Evolutionary conservation across 768 basidiomycete species (phyloP).

Genomic region (Psilocybe cubensis): DNA sequence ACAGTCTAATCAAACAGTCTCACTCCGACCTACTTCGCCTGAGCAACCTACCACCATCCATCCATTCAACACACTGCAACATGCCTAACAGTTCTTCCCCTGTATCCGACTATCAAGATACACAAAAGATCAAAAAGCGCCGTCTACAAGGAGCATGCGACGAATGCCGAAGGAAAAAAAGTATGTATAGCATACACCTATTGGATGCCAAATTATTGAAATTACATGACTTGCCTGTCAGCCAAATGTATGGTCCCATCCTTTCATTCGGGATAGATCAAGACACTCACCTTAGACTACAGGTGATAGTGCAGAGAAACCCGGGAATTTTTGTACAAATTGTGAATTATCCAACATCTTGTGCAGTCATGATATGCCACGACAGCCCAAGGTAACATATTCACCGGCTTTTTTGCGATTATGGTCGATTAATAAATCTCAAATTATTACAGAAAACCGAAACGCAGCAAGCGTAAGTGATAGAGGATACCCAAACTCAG

Average conservation of each 20-base stretch:
- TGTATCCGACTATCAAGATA: constrained; percentile 1
- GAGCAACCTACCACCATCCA: no score
- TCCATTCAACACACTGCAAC: no score
- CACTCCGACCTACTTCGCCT: no score
- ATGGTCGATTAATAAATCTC: not conserved
- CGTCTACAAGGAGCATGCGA: constrained; percentile 51
- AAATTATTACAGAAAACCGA: constrained; percentile 30
- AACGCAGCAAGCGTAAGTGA: constrained; percentile 35
- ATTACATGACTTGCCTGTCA: not conserved
- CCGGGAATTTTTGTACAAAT: constrained; percentile 57
- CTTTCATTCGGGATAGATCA: no score
- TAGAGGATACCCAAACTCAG: not conserved
- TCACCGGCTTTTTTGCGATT: no score
- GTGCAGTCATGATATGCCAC: constrained; percentile 60
- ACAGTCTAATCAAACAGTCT: no score
- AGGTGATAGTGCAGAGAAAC: constrained; percentile 69
- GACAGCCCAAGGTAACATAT: constrained; percentile 46
- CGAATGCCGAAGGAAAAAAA: constrained; percentile 48
- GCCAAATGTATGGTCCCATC: constrained; percentile 41
- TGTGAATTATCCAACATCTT: constrained; percentile 50
- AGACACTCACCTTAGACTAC: not conserved
- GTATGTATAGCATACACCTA: constrained; percentile 23
- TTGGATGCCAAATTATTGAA: not conserved
- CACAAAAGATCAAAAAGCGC: constrained; percentile 35
- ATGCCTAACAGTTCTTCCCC: not conserved